These are phyloP conservation scores for Thoreauomyces humboldtii DNA, from an alignment of 192 early-diverging fungal genomes.

Conservation along the genomic window DNA sequence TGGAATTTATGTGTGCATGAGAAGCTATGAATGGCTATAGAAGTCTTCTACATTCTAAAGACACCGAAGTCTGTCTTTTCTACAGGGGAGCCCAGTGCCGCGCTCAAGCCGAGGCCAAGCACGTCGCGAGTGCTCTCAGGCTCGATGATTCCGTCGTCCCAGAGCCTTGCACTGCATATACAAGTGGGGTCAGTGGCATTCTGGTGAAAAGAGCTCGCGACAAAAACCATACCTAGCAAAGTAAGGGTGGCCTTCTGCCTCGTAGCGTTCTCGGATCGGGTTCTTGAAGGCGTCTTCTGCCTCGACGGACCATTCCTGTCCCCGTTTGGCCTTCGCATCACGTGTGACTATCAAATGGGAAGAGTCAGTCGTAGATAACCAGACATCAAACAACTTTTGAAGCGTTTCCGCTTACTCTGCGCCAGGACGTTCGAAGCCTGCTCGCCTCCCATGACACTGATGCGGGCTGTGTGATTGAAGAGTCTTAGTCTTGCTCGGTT, in stretches of 20 bases:
- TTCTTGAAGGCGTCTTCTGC: slow-evolving; percentile 80
- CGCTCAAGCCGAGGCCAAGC: slow-evolving; percentile 80
- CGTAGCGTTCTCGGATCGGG: slow-evolving; percentile 81
- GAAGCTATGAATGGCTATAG: too few relatives aligned
- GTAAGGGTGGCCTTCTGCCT: slow-evolving; percentile 94
- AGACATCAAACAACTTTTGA: slow-evolving; percentile 17
- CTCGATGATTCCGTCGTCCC: slow-evolving; percentile 95
- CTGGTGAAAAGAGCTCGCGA: too few relatives aligned
- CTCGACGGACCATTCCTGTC: slow-evolving; percentile 70
- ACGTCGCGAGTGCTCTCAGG: slow-evolving; percentile 85
- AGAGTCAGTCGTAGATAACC: slow-evolving; percentile 29
- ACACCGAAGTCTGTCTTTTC: slow-evolving; percentile 83
- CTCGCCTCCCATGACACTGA: slow-evolving; percentile 98
- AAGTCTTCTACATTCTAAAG: slow-evolving; percentile 92
- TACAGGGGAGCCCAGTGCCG: slow-evolving; percentile 70
- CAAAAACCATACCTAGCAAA: slow-evolving; percentile 69
- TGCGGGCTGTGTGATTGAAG: slow-evolving; percentile 72
- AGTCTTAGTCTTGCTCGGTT: too few relatives aligned
- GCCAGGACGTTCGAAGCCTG: slow-evolving; percentile 91
- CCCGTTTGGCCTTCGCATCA: slow-evolving; percentile 76
- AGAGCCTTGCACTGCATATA: slow-evolving; percentile 71
- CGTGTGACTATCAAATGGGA: slow-evolving; percentile 30
- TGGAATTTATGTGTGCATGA: too few relatives aligned
- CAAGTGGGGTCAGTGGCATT: too few relatives aligned
- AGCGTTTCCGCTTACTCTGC: slow-evolving; percentile 41